phyloP scores from a whole-genome alignment of 768 basidiomycete genomes.

The Leccinellum luteum region DNA sequence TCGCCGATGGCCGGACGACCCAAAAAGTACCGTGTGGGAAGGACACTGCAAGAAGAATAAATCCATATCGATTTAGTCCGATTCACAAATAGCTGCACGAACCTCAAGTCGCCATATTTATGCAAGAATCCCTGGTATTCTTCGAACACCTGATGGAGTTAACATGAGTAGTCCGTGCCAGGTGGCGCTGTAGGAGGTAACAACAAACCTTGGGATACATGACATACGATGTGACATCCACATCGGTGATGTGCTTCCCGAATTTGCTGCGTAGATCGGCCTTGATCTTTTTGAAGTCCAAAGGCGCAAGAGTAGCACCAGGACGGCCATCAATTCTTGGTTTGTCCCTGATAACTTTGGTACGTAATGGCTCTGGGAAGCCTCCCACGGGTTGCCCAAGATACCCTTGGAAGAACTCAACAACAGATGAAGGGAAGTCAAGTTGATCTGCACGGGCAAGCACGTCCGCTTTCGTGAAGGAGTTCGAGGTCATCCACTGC shows the following conservation, averaged over 20 bases:
- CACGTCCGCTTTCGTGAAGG: constrained; percentile 83
- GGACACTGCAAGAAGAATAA: constrained; percentile 52
- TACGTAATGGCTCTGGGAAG: constrained; percentile 96
- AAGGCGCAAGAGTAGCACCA: constrained; percentile 79
- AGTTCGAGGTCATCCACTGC: constrained; percentile 98
- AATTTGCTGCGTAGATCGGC: constrained; percentile 89
- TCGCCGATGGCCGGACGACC: constrained; percentile 88
- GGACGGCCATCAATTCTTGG: constrained; percentile 92
- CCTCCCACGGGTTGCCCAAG: constrained; percentile 97
- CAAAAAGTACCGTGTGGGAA: constrained; percentile 97
- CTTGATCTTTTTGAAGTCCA: constrained; percentile 97
- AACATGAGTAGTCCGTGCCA: constrained; percentile 7
- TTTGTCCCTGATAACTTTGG: constrained; percentile 89
- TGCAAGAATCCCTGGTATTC: constrained; percentile 94
- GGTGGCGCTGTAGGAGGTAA: constrained; percentile 4
- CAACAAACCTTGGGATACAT: constrained; percentile 94
- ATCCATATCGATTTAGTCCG: constrained; percentile 9
- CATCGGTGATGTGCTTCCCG: constrained; percentile 91
- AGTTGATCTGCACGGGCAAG: constrained; percentile 81
- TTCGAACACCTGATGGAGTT: constrained; percentile 76
- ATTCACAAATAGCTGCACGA: constrained; percentile 22
- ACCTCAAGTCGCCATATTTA: constrained; percentile 95
- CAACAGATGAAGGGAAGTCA: constrained; percentile 96
- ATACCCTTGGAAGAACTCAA: constrained; percentile 99
- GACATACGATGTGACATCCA: constrained; percentile 91